phyloP scores from a whole-genome alignment of 225 moss, liverwort and hornwort species.

The Anthoceros angustus region DNA sequence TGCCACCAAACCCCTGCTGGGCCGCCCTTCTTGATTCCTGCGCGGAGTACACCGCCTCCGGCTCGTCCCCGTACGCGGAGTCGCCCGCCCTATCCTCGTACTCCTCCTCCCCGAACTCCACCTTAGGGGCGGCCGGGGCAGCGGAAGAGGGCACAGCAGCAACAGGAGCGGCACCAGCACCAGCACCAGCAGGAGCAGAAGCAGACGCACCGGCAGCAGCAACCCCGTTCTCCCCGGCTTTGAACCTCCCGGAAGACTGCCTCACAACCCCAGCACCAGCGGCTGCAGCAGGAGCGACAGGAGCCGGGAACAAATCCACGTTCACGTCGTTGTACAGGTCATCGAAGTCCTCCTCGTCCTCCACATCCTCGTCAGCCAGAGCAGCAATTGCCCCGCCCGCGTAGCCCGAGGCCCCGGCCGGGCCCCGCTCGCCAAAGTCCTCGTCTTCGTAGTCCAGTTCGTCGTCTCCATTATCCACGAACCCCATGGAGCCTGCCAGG shows the following conservation, averaged over 20 bases:
- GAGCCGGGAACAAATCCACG: conserved; percentile 41
- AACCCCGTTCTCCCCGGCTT: conserved; percentile 35
- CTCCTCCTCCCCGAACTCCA: conserved; percentile 30
- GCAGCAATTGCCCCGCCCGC: conserved; percentile 29
- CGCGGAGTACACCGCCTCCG: neutral
- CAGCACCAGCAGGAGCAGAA: conserved; percentile 6
- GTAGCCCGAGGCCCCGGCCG: conserved; percentile 9
- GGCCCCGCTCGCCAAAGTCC: conserved; percentile 37
- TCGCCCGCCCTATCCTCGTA: conserved; percentile 10
- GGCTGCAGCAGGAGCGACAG: conserved; percentile 12
- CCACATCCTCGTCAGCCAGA: conserved; percentile 38
- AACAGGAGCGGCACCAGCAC: neutral
- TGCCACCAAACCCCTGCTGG: conserved; percentile 10
- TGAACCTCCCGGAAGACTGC: conserved; percentile 6
- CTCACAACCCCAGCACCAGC: conserved; percentile 1
- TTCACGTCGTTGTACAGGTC: conserved; percentile 88
- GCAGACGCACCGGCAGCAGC: too few species aligned
- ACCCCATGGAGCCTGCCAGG: conserved; percentile 33
- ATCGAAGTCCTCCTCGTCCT: conserved; percentile 76
- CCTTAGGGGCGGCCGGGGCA: conserved; percentile 20
- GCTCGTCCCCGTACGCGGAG: conserved; percentile 15
- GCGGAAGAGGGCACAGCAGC: neutral
- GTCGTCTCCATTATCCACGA: conserved; percentile 67
- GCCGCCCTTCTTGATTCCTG: conserved; percentile 2
- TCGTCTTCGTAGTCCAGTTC: conserved; percentile 96